Conservation (phyloP, 805 yeast genomes). For the Lachancea waltii region DNA sequence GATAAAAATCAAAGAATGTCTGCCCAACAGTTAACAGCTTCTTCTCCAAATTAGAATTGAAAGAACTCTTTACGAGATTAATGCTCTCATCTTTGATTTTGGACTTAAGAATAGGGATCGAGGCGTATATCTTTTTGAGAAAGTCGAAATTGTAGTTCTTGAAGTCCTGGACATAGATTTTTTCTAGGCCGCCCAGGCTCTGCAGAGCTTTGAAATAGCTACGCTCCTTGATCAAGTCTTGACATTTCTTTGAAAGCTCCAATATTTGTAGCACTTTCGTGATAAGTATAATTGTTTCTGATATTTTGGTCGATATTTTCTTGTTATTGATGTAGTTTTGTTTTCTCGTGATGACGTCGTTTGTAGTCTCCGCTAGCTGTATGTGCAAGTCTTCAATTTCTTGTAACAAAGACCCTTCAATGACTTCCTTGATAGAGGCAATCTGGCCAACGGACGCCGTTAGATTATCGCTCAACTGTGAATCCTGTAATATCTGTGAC, state of each 20-base stretch:
- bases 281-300: slow-evolving; percentile 63
- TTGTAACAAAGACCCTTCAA: slow-evolving; percentile 46
- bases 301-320: slow-evolving; percentile 58
- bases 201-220: slow-evolving; percentile 83
- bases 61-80: slow-evolving; percentile 57
- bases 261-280: slow-evolving; percentile 71
- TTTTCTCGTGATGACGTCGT: slow-evolving; percentile 56
- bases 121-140: slow-evolving; percentile 61
- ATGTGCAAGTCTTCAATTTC: slow-evolving; percentile 51
- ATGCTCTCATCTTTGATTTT: slow-evolving; percentile 71
- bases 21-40: slow-evolving; percentile 43
- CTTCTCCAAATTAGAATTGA: slow-evolving; percentile 53
- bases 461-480: slow-evolving; percentile 30
- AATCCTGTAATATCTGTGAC: slow-evolving; percentile 28
- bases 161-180: slow-evolving; percentile 61
- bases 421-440: slow-evolving; percentile 49
- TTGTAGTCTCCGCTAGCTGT: slow-evolving; percentile 57
- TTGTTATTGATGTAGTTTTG: slow-evolving; percentile 52
- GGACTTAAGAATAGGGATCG: slow-evolving; percentile 69
- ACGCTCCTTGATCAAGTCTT: slow-evolving; percentile 66
- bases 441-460: slow-evolving; percentile 54
- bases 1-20: slow-evolving; percentile 47
- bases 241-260: slow-evolving; percentile 79
- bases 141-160: slow-evolving; percentile 59
- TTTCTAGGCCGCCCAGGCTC: slow-evolving; percentile 66